Base-by-base conservation (phyloP, 2,329 filamentous ascomycete species). In the Neonectria coccinea region DNA sequence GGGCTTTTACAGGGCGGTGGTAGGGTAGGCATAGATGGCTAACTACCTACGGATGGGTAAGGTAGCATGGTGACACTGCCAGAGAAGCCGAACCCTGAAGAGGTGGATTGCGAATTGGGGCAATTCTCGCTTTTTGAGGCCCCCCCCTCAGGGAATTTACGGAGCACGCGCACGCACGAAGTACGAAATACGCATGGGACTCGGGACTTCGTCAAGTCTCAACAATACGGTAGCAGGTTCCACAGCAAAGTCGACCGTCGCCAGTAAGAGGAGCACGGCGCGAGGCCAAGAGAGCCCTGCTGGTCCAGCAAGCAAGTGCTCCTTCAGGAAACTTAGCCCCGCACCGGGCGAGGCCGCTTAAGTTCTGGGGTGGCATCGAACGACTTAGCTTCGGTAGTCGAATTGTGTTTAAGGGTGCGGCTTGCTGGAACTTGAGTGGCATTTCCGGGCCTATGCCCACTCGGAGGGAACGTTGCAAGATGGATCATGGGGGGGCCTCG, bases 251-350 rank as follows among this genome's bases (percentile, higher is more conserved):
- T 39, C 36, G 36, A 39, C 16, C 7, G 36, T n/a, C 36, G 14
- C 36, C 8, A 39, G 55, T 54, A 41, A 58, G 50, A 41, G 50
- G 55, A 62, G 33, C 25, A 31, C 44, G 25, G 27, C 47, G 47
- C 16, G 9, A 50, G 27, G 47, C 9, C n/a, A 18, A 18, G 9
- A 31, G 16, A 50, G 47, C 59, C 29, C 52, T 57, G 47, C 36
- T 48, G 51, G 57, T 62, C 48, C 59, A 55, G 60, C 60, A 63
- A 63, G 55, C 55, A 50, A 50, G 31, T 48, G 60, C 60, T 58
- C 31, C 55, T 63, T 63, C 54, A 33, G 60, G 60, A 53, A 58
- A 58, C 41, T 54, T 33, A 55, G 41, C 60, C 60, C 60, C 54
- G 56, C 54, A 29, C 47, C 54, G 41, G 48, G 39, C 47, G 44